Evolutionary conservation across 169 alveolate species (phyloP), one percentile per base, ranked within the genome.

Genomic region (Hepatocystis sp.): DNA sequence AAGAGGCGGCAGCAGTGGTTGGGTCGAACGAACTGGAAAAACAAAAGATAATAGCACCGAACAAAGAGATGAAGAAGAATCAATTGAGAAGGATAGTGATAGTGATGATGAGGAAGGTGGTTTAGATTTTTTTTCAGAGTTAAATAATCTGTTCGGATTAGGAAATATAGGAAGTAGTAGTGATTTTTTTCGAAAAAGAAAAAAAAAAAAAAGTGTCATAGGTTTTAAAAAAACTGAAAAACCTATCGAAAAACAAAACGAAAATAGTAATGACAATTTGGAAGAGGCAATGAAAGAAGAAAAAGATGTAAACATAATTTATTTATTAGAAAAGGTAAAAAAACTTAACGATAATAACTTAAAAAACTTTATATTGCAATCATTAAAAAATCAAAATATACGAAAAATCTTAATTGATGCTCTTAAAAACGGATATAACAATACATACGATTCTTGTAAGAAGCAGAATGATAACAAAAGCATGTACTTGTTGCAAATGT

Each of bases 351-450:
- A 78, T 47, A 55, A 13, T 0, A 78, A 78, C 34, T 61, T 78
- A 53, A 78, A 78, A 49, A 78, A 65, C 53, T 78, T 78, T 66
- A 78, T 78, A 10, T 17, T 78, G n/a, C 89, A 78, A 30, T 78
- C 89, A 19, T 65, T 78, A 17, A 78, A 61, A 40, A 78, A 78
- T 61, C 55, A 78, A 34, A 78, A 34, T 53, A 32, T 78, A 2
- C 42, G 89, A 21, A 78, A 53, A 25, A 78, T 78, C 5, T 49
- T 78, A 23, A 58, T 78, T 4, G 89, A 78, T 40, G 89, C 89
- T 2, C 28, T 78, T 28, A 78, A 78, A 53, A 78, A 78, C n/a
- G 89, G 89, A 3, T 78, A 78, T 66, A 44, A 46, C 27, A 78
- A 65, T 42, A 52, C 84, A 1, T 53, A 61, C 28, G 89, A 78